A percentile compares a stretch with the other conserved stretches of the same genome.
phyloP scores from a whole-genome alignment of 257 asterid species.

The Mitragyna speciosa region DNA sequence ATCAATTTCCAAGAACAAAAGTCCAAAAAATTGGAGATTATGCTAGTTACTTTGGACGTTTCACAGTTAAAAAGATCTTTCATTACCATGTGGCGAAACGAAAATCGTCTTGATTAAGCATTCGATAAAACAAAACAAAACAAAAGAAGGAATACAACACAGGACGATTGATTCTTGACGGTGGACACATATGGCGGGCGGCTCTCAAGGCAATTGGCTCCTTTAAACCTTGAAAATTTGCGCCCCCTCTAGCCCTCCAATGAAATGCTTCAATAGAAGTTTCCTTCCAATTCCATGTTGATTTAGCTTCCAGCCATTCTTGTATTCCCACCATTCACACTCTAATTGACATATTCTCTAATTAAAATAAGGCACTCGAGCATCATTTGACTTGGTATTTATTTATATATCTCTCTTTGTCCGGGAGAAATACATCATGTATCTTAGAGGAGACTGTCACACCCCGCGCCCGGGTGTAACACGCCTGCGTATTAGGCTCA shows the following conservation, averaged over 20 bases:
- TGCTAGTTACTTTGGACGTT: too few relatives aligned
- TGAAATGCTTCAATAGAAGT: background rate
- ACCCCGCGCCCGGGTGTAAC: too few relatives aligned
- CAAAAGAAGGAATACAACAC: background rate
- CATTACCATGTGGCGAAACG: background rate
- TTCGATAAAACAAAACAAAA: background rate
- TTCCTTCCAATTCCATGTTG: background rate
- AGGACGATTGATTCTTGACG: background rate
- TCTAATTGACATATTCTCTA: background rate
- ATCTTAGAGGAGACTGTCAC: background rate
- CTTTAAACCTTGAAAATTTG: background rate
- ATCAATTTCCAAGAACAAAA: background rate
- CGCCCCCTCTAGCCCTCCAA: background rate
- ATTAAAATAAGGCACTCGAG: background rate
- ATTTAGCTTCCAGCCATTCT: too few relatives aligned
- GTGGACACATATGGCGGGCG: background rate
- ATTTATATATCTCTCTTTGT: background rate
- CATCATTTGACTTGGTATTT: too few relatives aligned
- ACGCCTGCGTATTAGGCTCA: too few relatives aligned
- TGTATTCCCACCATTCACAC: too few relatives aligned
- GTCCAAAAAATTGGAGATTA: background rate
- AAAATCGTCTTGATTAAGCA: too few relatives aligned
- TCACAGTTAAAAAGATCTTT: background rate
- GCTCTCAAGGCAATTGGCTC: background rate
- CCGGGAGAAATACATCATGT: background rate